Evolutionary conservation across 768 basidiomycete genomes (phyloP).

Genomic region (Xerocomellus chrysenteron): DNA sequence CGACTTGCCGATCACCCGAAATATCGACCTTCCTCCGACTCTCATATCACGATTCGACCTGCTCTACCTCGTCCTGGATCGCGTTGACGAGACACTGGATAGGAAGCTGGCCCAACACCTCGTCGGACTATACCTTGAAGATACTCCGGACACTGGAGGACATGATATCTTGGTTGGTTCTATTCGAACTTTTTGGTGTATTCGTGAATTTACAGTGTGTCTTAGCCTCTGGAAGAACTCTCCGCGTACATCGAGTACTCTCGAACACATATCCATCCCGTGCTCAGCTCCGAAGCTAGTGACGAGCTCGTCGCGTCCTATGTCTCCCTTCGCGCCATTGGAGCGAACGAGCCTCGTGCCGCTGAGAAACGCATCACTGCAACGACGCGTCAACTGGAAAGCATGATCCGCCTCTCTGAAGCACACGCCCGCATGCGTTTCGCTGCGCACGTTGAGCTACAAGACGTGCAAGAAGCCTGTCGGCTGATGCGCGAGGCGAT

Average conservation of each 20-base stretch:
- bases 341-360: slow-evolving; percentile 77
- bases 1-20: slow-evolving; percentile 86
- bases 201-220: slow-evolving; percentile 4
- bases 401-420: slow-evolving; percentile 94
- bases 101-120: slow-evolving; percentile 88
- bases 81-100: slow-evolving; percentile 87
- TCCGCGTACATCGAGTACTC: slow-evolving; percentile 96
- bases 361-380: slow-evolving; percentile 96
- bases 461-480: slow-evolving; percentile 87
- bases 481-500: slow-evolving; percentile 97
- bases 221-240: slow-evolving; percentile 83
- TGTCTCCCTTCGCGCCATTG: slow-evolving; percentile 91
- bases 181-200: not conserved
- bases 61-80: slow-evolving; percentile 92
- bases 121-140: slow-evolving; percentile 92
- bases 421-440: slow-evolving; percentile 97
- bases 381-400: slow-evolving; percentile 95
- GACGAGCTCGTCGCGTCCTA: slow-evolving; percentile 85
- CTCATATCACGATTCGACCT: slow-evolving; percentile 98
- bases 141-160: slow-evolving; percentile 58
- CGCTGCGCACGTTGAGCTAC: slow-evolving; percentile 78
- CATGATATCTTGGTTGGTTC: slow-evolving; percentile 73
- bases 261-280: slow-evolving; percentile 79
- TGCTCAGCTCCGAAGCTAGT: slow-evolving; percentile 82
- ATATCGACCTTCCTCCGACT: slow-evolving; percentile 97